Base-by-base conservation (phyloP, 805 yeast genomes). In the Saccharomycopsis fermentans region DNA sequence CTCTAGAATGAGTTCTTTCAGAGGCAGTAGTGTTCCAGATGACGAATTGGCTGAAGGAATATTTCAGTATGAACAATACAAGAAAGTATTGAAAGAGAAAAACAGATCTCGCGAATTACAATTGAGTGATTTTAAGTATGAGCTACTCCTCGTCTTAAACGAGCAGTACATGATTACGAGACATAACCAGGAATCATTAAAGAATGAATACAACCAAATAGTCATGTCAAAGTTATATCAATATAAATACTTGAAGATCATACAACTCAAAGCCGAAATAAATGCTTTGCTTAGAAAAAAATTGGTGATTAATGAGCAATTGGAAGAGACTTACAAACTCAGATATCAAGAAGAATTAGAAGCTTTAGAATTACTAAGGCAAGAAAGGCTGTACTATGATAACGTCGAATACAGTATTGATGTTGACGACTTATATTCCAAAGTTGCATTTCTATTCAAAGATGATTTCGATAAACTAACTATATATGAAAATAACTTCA, bases 351-450 rank as follows among this genome's bases (percentile, higher is more conserved):
- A 52, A 24, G 62, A 62, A 43, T n/a, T 35, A 21, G 14, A 36
- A 11, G 51, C 36, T 3, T 19, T 59, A 12, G 52, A 48, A n/a
- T 16, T 47, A 26, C 56, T 21, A 36, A 51, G 34, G 27, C 37
- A 16, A 54, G 56, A 43, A 60, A 57, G 32, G 29, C 8, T n/a
- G 54, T 26, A 26, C 54, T 56, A 37, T 55, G 40, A 26, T 54
- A 56, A 40, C 17, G 54, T 59, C 16, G 56, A 54, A n/a, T 58
- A 54, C 36, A 68, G 80, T 63, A 80, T 78, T 63, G 73, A 81
- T 39, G 66, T 81, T 56, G 71, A 83, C 51, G 86, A 82, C 65
- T 78, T 84, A 63, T 82, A 82, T 64, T 70, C 73, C n/a, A 73
- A 81, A 3, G 74, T 82, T 62, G 71, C 84, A 37, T 70, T 70